Base-by-base conservation (phyloP, 345 rosid species). In the Hibiscus trionum region DNA sequence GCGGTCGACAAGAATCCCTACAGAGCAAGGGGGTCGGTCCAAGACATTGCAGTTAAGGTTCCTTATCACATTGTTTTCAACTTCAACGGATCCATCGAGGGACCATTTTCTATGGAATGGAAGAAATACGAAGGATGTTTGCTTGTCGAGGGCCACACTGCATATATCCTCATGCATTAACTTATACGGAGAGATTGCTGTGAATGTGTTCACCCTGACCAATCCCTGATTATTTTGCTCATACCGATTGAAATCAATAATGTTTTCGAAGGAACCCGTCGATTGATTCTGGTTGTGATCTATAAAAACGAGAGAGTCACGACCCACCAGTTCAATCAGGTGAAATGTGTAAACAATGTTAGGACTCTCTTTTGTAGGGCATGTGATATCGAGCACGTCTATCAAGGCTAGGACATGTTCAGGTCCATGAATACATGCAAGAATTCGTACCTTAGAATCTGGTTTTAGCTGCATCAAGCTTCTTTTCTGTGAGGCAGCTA, bases 31-130 rank as follows among this genome's bases (percentile, higher is more conserved):
- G 2, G 85, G 79, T 12, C 64, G 27, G 0, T 80, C 76, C 31
- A 81, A 78, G 60, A 85, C 78, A 0, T 73, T 75, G 31, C 72
- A 59, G 26, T 81, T 83, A 7, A 85, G 17, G 5, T 17, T 62
- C 64, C 83, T 75, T 59, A 74, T 59, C 29, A 19, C n/a, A 0
- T 44, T 24, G 72, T 72, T 72, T 26, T 79, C 73, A 0, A 69
- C 77, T 66, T 79, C 81, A 52, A 77, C 10, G 1, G 73, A 68
- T n/a, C 85, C 83, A 2, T 70, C 78, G 3, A 70, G 6, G 7
- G 77, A 66, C 83, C 80, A 73, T 61, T 72, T 79, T 24, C 75
- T 66, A 63, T 85, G 87, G 61, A 83, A 85, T 4, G 89, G 89
- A 17, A 83, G 83, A 6, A 81, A 11, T 15, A 83, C 66, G 8